Evolutionary conservation across 768 basidiomycete species (phyloP), one percentile per base, ranked within the genome.

Genomic region (Chalciporus chontae): DNA sequence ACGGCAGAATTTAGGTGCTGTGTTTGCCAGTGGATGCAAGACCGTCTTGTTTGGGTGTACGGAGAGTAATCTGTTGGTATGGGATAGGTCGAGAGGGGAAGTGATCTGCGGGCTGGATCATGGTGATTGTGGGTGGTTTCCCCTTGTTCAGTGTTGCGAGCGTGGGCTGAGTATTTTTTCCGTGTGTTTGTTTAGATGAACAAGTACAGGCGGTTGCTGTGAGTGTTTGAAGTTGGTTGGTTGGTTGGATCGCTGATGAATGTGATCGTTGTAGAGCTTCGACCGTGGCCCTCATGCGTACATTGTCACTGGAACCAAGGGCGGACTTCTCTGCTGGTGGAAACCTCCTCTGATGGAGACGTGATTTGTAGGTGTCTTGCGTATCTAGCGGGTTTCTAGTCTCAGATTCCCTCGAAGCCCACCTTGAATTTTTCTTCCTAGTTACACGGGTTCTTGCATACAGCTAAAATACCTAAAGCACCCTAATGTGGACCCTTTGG

Each of bases 41-140:
- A 72, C 73, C 8, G 75, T 86, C 19, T 57, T 87, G 49, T 85
- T 79, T 56, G 85, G 84, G 23, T 69, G 61, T 24, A 66, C 74
- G 17, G 79, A 81, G 15, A 75, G 74, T 17, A 82, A 75, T 62
- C 69, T 80, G 24, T 66, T 85, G 34, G 77, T 81, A 27, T 86
- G 85, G 84, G 81, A 87, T 57, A 75, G 70, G 60, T 71, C 70
- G 60, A 78, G 74, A 48, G 78, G 74, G 10, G 68, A 67, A 3
- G 64, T 84, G 21, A 71, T 83, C 13, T 81, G 79, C 63, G 84
- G 79, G 26, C 61, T 86, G 56, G 78, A 82, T 54, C 81, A 85
- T 55, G 74, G 74, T 13, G 77, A 82, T 55, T 77, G 83, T 84
- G 61, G 56, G 75, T 59, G 24, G 39, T 13, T 13, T 13, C 40